A percentile compares a stretch with the other conserved stretches of the same genome.
phyloP scores from a whole-genome alignment of 2,329 filamentous ascomycete genomes.

The Coniochaeta sp. region DNA sequence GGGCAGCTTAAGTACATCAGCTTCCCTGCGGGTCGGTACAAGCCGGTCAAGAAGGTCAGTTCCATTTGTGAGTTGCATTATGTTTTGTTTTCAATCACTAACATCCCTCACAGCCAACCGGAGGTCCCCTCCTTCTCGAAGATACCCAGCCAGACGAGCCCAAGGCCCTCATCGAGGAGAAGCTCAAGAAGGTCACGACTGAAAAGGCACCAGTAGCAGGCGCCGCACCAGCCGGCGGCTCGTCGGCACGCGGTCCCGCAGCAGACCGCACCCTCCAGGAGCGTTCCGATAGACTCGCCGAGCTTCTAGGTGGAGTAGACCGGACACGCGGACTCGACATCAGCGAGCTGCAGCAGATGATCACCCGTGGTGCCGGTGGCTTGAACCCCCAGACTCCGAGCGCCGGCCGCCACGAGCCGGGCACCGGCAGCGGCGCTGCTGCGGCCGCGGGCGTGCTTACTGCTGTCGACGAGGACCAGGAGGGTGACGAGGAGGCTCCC shows the following conservation, averaged over 20 bases:
- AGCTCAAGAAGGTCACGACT: constrained; percentile 72
- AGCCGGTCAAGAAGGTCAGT: constrained; percentile 78
- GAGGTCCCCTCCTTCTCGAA: constrained; percentile 84
- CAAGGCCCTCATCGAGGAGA: constrained; percentile 81
- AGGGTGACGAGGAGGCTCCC: constrained; percentile 65
- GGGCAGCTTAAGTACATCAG: constrained; percentile 92
- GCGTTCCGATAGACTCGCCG: constrained; percentile 8
- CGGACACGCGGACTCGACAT: constrained; percentile 12
- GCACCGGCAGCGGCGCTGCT: constrained; percentile 46
- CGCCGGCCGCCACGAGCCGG: constrained; percentile 10
- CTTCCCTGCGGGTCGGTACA: constrained; percentile 84
- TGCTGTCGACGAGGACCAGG: constrained; percentile 78
- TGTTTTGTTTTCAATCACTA: neutral
- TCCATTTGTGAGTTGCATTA: constrained; percentile 2
- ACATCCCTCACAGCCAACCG: constrained; percentile 62
- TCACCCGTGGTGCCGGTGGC: constrained; percentile 19
- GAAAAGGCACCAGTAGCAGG: constrained; percentile 55
- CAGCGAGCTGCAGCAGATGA: constrained; percentile 35
- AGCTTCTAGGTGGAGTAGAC: constrained; percentile 9
- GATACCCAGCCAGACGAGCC: constrained; percentile 74
- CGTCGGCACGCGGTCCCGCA: constrained; percentile 11
- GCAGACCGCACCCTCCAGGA: constrained; percentile 9
- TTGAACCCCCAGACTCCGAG: neutral
- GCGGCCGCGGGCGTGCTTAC: constrained; percentile 76
- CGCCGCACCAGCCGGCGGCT: too few relatives aligned